Evolutionary conservation across 2,329 filamentous ascomycete genomes (phyloP), one percentile per base, ranked within the genome.

Genomic region (Aspergillus clavatus): DNA sequence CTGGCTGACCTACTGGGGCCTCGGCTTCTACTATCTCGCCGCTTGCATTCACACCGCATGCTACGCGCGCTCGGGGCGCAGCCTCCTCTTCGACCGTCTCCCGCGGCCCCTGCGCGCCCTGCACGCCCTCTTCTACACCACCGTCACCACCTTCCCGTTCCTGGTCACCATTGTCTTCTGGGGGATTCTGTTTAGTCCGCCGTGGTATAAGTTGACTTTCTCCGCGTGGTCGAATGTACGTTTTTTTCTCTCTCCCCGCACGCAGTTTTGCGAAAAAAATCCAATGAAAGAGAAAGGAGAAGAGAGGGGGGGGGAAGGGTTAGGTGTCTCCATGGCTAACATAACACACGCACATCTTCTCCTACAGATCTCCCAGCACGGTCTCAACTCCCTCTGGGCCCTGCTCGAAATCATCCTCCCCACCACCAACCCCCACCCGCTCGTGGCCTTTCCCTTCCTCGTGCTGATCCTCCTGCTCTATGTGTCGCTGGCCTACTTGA

Each of bases 1-100:
- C 22, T 75, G 83, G 59, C 72, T 93, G 47, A 87, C 85, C 7
- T 93, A 84, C 75, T 93, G 86, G 86, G 87, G 87, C 2, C 70
- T 91, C 27, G 82, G 79, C 19, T 91, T 90, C 70, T 95, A 94
- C 74, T 84, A 84, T 63, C 73, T 82, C 45, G 71, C 83, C 58
- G 75, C 84, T 1, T 75, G 84, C 14, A 51, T 80, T 14, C 87
- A 94, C 71, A 89, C 86, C 5, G 70, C 80, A 42, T 76, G 75
- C 38, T 93, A 91, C 69, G 77, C 78, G 10, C 67, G 70, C 33
- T 70, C 69, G 22, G 75, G 78, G 36, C 61, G 64, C 3, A 70
- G 81, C 0, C 68, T 71, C 28, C 73, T 86, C 4, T 76, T 86
- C 53, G 73, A 80, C 57, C 68, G 70, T 24, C 77, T 81, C 67